A percentile compares a stretch with the other conserved stretches of the same genome.
phyloP scores from a whole-genome alignment of 805 yeast genomes.

The Saccharomycopsis fermentans region DNA sequence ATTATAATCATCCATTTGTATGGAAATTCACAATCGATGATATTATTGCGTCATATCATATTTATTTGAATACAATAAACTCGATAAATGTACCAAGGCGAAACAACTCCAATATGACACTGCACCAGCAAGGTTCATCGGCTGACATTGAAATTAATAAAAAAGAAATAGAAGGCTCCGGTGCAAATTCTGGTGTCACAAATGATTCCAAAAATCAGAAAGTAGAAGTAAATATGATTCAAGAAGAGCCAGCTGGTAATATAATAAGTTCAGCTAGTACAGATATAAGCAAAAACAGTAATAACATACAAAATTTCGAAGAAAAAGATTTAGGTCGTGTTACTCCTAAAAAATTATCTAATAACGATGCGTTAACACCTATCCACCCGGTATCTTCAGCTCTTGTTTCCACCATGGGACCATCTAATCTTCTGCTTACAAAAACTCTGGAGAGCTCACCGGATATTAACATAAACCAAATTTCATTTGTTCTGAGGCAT shows the following conservation, averaged over 20 bases:
- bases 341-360: background rate
- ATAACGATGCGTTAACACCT: background rate
- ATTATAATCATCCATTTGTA: background rate
- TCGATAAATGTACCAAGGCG: background rate
- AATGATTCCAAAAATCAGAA: background rate
- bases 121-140: background rate
- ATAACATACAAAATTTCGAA: background rate
- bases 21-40: background rate
- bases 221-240: background rate
- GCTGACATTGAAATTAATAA: background rate
- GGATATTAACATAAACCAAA: background rate
- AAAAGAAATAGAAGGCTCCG: background rate
- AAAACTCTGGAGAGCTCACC: background rate
- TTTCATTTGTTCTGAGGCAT: background rate
- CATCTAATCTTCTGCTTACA: background rate
- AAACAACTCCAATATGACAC: background rate
- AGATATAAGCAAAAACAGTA: background rate
- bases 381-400: background rate
- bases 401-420: background rate
- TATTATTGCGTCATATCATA: background rate
- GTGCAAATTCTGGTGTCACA: background rate
- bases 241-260: background rate
- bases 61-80: background rate
- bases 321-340: background rate
- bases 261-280: background rate